Evolutionary conservation across 441 rosid genomes (phyloP).

Genomic region (Gossypium trilobum): DNA sequence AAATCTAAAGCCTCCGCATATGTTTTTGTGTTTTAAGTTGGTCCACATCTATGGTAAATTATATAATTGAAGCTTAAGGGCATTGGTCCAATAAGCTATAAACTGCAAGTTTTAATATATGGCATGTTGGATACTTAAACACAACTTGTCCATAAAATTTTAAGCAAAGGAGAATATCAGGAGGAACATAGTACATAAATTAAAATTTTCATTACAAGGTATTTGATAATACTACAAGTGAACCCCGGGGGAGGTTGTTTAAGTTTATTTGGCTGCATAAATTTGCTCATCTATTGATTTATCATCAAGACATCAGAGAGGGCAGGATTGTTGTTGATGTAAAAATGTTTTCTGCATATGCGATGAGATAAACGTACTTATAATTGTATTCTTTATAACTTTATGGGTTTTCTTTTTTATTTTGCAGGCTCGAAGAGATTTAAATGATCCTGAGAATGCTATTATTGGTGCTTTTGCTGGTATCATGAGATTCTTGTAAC

Average conservation of each 20-base stretch:
- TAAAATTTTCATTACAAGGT: not conserved
- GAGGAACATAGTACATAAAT: not conserved
- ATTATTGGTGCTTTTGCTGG: constrained; percentile 84
- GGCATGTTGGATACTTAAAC: not conserved
- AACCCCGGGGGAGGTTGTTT: not conserved
- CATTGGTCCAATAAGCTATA: not conserved
- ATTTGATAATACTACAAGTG: not conserved
- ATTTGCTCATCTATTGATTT: not conserved
- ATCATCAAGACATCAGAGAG: not conserved
- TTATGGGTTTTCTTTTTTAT: not conserved
- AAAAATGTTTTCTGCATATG: not conserved
- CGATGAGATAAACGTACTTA: not conserved
- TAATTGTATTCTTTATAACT: not conserved
- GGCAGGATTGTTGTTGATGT: not conserved
- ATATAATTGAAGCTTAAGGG: not conserved
- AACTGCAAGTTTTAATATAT: not conserved
- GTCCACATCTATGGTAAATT: not conserved
- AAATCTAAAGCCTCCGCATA: not conserved
- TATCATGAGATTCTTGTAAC: constrained; percentile 20
- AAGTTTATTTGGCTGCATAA: not conserved
- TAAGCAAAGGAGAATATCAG: not conserved
- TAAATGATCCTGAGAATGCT: constrained; percentile 86
- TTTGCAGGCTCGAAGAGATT: constrained; percentile 67
- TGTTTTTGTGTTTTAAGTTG: not conserved
- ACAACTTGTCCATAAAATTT: not conserved